Conservation (phyloP, 192 early-diverging fungal species). For the Mortierella antarctica region DNA sequence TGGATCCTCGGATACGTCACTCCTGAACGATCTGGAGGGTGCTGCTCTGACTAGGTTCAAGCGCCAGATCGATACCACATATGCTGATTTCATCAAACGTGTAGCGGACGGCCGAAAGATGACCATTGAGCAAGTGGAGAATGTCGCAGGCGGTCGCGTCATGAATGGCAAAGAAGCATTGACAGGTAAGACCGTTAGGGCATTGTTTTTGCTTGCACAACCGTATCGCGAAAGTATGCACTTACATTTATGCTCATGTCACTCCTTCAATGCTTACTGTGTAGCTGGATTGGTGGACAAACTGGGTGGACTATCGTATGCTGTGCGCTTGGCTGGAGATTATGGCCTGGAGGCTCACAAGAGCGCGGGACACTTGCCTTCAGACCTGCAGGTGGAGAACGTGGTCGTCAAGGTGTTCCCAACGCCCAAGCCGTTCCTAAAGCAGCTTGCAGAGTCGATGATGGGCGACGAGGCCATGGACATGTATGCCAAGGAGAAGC, state of each 20-base stretch:
- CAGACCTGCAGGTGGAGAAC: constrained; percentile 46
- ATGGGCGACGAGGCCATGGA: constrained; percentile 44
- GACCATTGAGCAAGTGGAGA: constrained; percentile 60
- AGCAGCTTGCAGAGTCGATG: constrained; percentile 34
- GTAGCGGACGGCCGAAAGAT: constrained; percentile 69
- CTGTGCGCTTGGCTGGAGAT: constrained; percentile 56
- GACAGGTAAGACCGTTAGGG: constrained; percentile 24
- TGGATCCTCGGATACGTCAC: constrained; percentile 58
- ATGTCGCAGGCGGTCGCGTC: constrained; percentile 71
- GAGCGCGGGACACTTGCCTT: constrained; percentile 30
- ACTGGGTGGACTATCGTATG: constrained; percentile 62
- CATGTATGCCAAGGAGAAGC: constrained; percentile 47
- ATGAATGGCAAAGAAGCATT: constrained; percentile 71
- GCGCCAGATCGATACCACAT: constrained; percentile 59
- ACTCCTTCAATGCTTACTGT: not conserved
- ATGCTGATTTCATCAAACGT: constrained; percentile 64
- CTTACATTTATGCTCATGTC: not conserved
- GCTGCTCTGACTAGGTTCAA: constrained; percentile 59
- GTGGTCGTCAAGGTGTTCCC: constrained; percentile 62
- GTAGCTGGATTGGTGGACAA: constrained; percentile 71
- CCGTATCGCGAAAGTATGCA: too few species aligned
- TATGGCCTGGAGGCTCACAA: constrained; percentile 51
- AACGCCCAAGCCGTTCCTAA: constrained; percentile 44
- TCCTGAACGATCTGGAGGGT: constrained; percentile 61
- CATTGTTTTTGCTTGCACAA: not conserved